Conservation (phyloP, 345 rosid species). For the Odontarrhena argentea region DNA sequence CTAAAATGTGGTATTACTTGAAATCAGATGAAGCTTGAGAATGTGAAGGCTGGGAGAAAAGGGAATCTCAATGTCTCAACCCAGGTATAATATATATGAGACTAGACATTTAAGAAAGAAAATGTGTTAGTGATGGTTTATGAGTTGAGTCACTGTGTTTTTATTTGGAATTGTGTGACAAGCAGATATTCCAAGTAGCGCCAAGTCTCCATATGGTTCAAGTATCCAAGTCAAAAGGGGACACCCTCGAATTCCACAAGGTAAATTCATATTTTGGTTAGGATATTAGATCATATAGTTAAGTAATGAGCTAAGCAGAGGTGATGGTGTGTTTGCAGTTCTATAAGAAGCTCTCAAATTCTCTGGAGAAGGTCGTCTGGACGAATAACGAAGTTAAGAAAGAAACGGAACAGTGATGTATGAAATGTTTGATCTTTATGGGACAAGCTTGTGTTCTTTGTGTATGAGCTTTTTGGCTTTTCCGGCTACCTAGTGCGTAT, state of each 20-base stretch:
- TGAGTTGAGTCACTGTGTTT: slow-evolving; percentile 1
- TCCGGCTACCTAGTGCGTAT: slow-evolving; percentile 22
- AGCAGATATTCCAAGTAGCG: slow-evolving; percentile 90
- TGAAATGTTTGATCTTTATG: slow-evolving; percentile 13
- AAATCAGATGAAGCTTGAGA: slow-evolving; percentile 85
- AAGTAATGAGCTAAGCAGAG: slow-evolving; percentile 4
- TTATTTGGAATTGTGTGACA: slow-evolving; percentile 17
- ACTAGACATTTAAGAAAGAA: not conserved
- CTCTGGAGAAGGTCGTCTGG: slow-evolving; percentile 91
- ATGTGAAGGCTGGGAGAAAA: slow-evolving; percentile 86
- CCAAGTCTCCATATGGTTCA: slow-evolving; percentile 96
- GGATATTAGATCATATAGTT: not conserved
- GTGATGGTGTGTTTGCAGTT: slow-evolving; percentile 58
- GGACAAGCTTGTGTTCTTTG: slow-evolving; percentile 21
- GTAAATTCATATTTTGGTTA: slow-evolving; percentile 42
- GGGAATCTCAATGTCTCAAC: slow-evolving; percentile 89
- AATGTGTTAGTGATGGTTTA: not conserved
- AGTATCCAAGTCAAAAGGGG: slow-evolving; percentile 93
- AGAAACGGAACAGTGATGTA: slow-evolving; percentile 29
- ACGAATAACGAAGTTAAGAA: slow-evolving; percentile 83
- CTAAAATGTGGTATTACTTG: slow-evolving; percentile 8
- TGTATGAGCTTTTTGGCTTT: slow-evolving; percentile 5
- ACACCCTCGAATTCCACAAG: slow-evolving; percentile 92
- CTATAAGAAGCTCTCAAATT: slow-evolving; percentile 75
- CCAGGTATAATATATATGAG: slow-evolving; percentile 53